Evolutionary conservation across 2,329 filamentous ascomycete genomes (phyloP).

Genomic region (Neodidymelliopsis sp.): DNA sequence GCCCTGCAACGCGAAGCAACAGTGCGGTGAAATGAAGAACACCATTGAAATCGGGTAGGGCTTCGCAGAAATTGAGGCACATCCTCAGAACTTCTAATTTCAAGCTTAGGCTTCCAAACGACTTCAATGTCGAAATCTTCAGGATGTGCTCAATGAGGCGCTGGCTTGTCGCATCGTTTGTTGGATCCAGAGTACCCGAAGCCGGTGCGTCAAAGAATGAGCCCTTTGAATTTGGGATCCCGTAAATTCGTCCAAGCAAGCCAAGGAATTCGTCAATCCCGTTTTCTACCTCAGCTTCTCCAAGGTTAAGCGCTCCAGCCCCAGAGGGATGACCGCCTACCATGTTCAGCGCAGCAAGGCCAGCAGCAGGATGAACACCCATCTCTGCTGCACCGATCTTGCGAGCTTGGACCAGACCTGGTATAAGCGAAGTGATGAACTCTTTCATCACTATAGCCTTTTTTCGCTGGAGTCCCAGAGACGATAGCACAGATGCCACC

Average conservation of each 20-base stretch:
- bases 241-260: constrained; percentile 53
- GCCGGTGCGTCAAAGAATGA: constrained; percentile 21
- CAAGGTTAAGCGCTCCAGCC: constrained; percentile 72
- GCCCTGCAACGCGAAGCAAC: constrained; percentile 81
- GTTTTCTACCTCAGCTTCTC: constrained; percentile 47
- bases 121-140: constrained; percentile 58
- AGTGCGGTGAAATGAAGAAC: constrained; percentile 89
- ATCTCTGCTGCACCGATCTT: constrained; percentile 95
- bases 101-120: constrained; percentile 78
- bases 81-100: constrained; percentile 87
- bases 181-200: constrained; percentile 11
- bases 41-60: constrained; percentile 87
- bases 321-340: constrained; percentile 67
- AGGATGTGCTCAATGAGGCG: constrained; percentile 61
- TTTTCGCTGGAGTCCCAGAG: constrained; percentile 82
- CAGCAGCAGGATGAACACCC: constrained; percentile 92
- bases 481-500: constrained; percentile 83
- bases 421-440: constrained; percentile 81
- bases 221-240: constrained; percentile 46
- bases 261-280: constrained; percentile 53
- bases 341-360: constrained; percentile 74
- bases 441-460: constrained; percentile 90
- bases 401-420: constrained; percentile 85
- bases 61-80: constrained; percentile 95
- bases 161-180: constrained; percentile 47